These are phyloP conservation scores for Wickerhamomyces subpelliculosus DNA, from an alignment of 805 yeast genomes.

Conservation along the genomic window DNA sequence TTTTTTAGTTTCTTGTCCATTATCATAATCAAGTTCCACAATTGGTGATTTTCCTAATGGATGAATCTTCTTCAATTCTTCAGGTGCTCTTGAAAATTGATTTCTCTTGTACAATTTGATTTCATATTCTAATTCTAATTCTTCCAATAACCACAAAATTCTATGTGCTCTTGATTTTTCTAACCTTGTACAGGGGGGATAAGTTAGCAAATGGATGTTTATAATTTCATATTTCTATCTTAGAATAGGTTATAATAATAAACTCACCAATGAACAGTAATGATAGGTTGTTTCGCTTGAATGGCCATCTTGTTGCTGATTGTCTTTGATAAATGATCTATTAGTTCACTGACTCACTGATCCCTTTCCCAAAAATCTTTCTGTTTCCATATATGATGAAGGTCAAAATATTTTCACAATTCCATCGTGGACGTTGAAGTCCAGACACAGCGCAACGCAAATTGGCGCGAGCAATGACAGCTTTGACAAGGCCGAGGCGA, in stretches of 20 bases:
- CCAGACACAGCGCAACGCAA: too few relatives aligned
- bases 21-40: constrained; percentile 35
- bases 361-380: too few relatives aligned
- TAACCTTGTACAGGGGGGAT: not conserved
- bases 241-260: not conserved
- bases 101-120: constrained; percentile 47
- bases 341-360: too few relatives aligned
- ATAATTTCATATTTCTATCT: not conserved
- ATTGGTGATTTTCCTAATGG: constrained; percentile 63
- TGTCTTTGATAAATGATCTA: too few relatives aligned
- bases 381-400: too few relatives aligned
- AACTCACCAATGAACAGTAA: not conserved
- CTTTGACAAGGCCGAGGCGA: too few relatives aligned
- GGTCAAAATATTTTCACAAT: too few relatives aligned
- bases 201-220: not conserved
- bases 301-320: too few relatives aligned
- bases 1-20: constrained; percentile 20
- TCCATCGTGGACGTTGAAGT: too few relatives aligned
- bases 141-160: constrained; percentile 59
- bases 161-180: constrained; percentile 49
- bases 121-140: constrained; percentile 47
- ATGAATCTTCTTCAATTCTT: constrained; percentile 43
- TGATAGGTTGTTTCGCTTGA: not conserved
- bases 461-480: too few relatives aligned
- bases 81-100: constrained; percentile 40